Base-by-base conservation (phyloP, 306 rosid species). In the Fragaria vesca region DNA sequence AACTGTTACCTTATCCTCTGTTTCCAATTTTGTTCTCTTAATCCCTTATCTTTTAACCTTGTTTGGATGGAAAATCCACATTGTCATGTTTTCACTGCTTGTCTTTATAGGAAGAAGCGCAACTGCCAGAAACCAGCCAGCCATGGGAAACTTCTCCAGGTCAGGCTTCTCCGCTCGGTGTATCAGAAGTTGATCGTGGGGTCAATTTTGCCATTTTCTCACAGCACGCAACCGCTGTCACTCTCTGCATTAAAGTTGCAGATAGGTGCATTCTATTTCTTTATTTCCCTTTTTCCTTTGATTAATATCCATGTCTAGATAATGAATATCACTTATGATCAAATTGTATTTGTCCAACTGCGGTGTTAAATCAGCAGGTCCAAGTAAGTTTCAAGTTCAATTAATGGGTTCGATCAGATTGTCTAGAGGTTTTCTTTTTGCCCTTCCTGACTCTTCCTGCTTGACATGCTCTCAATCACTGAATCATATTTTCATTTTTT, bases 161-260 rank as follows among this genome's bases (percentile, higher is more conserved):
- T 74, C 94, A 91, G 77, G 88, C 95, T 76, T 85, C 71, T 91
- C 97, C 99, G 1, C 78, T 95, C 78, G 99, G 99, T 55, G 94
- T 87, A 66, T 88, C 97, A 54, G 93, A 95, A 85, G 90, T 88
- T 70, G 94, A 88, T 67, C 82, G 34, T 69, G 93, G 97, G 75
- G 84, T 93, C 81, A 95, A 95, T 82, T 95, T 95, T 87, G 80
- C 99, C 71, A 87, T 95, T 57, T 95, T 95, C 76, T 93, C 99
- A 42, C 94, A 88, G 86, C 90, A 95, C 83, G 97, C 97, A 54
- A 91, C 97, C 28, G 81, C 90, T 68, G 97, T 95, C 82, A 91
- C 93, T 43, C 92, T 95, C 69, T 93, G 94, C 80, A 80, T 95
- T 66, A 82, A 83, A 66, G 80, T 88, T 81, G 85, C 86, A 5